Conservation (phyloP, 23 red algal genomes). For the Gracilaria domingensis region DNA sequence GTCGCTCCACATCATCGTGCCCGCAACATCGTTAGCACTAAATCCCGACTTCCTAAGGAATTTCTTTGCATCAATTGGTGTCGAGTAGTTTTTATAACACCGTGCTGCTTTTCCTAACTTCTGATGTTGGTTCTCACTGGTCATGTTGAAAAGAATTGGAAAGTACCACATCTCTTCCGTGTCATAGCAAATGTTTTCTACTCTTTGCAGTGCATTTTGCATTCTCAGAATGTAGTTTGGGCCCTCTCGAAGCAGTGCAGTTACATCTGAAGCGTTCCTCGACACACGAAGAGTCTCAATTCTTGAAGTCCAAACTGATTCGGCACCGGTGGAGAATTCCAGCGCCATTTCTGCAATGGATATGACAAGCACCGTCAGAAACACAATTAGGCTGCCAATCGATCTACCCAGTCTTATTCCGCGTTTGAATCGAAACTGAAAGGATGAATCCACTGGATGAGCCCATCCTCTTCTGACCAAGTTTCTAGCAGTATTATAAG, state of each 20-base stretch:
- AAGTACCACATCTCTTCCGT: background rate
- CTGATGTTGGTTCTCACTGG: background rate
- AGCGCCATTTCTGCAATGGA: background rate
- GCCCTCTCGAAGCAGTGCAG: background rate
- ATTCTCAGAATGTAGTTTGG: background rate
- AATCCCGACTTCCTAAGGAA: background rate
- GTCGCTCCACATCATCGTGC: background rate
- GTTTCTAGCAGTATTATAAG: background rate
- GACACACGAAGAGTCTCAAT: background rate
- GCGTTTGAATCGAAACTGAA: background rate
- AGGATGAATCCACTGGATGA: background rate
- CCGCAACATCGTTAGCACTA: background rate
- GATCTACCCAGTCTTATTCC: background rate
- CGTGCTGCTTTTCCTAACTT: background rate
- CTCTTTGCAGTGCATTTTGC: background rate
- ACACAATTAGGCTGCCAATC: background rate
- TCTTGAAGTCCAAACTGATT: background rate
- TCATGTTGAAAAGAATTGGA: background rate
- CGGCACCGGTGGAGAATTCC: constrained; percentile 5
- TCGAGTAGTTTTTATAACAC: background rate
- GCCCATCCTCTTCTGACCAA: background rate
- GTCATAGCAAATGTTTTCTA: background rate
- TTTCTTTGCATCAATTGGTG: background rate
- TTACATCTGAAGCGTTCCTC: background rate
- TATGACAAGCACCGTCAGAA: background rate